Evolutionary conservation across 805 yeast species (phyloP), one percentile per base, ranked within the genome.

Genomic region (Wickerhamiella vanderwaltii): DNA sequence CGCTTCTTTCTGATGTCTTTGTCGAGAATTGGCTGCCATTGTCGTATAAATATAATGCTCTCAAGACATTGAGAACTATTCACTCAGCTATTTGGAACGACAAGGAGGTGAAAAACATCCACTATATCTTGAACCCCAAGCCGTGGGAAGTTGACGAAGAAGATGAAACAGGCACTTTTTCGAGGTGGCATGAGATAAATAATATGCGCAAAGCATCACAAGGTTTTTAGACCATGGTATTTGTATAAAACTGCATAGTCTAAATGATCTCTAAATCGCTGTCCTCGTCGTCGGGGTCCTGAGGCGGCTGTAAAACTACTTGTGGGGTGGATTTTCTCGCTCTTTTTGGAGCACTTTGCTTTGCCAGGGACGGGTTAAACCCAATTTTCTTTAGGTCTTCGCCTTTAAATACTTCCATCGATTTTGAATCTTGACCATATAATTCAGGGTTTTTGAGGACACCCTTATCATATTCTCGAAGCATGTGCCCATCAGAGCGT

Each of bases 41-140:
- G 32, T 65, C 75, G 3, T 72, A 67, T 57, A 65, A 61, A 46
- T 74, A 74, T 56, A 74, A 75, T 48, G 71, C 75, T 20, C 63
- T 75, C 38, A 75, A 75, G 54, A 73, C 79, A 0, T 59, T 74
- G 46, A 61, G 58, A 29, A 32, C 45, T 17, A 54, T 67, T 44
- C 80, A 74, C 54, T 16, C 56, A 2, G 66, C 67, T 15, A 47
- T 75, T 22, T 71, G 77, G 71, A 58, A 65, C 35, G 63, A 62
- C 28, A 51, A 57, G 6, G 66, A 63, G 46, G 74, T 75, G 40
- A 75, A 73, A 52, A 73, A 71, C 46, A 62, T 74, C 32, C 80
- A 74, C 55, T 74, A 69, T 51, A 74, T 74, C 24, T 47, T 74
- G 30, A 65, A 68, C 5, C 79, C 79, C 9, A 74, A 74, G 58